Conservation (phyloP, 139 green algal species). For the Closterium sp. region DNA sequence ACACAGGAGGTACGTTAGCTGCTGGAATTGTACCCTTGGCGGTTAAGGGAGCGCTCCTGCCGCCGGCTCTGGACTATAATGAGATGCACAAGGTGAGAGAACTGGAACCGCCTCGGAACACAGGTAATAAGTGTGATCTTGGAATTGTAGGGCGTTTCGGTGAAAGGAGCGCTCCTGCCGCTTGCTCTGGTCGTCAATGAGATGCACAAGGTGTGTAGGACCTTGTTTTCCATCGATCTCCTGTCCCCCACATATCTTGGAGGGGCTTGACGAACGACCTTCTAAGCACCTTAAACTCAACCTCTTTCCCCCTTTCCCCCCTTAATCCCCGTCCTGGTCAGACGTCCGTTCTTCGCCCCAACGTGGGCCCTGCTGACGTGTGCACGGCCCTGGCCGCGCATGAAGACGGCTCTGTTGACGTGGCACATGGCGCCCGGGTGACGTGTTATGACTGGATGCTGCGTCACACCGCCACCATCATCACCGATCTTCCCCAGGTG, state of each 20-base stretch:
- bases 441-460: constrained; percentile 8
- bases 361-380: background rate
- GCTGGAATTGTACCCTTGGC: background rate
- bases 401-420: background rate
- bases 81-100: background rate
- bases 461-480: background rate
- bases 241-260: too few species aligned
- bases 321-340: too few species aligned
- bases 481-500: constrained; percentile 1
- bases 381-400: background rate
- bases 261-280: too few species aligned
- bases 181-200: background rate
- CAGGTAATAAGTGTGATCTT: too few species aligned
- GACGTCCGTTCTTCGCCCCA: background rate
- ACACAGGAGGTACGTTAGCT: background rate
- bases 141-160: too few species aligned
- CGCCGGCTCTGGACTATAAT: background rate
- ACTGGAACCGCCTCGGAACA: too few species aligned
- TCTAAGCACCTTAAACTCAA: background rate
- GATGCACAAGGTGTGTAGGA: background rate
- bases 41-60: background rate
- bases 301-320: background rate
- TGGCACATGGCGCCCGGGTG: background rate
- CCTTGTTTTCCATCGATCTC: too few species aligned
- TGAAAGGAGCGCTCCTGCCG: background rate